Evolutionary conservation across 345 rosid species (phyloP).

Genomic region (Corchorus olitorius): DNA sequence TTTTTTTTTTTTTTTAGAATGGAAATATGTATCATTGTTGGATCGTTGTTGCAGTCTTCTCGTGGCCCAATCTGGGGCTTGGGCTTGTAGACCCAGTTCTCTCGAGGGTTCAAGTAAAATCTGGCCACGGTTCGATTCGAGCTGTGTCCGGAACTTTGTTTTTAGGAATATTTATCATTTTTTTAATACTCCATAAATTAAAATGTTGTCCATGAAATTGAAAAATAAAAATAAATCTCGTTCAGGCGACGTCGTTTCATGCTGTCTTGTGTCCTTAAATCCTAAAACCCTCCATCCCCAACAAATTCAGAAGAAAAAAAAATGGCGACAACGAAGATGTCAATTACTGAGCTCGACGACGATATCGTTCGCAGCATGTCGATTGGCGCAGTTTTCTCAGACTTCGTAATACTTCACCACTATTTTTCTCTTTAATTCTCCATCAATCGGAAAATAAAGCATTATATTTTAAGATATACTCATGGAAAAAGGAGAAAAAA

Average conservation of each 20-base stretch:
- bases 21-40: no score
- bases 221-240: no score
- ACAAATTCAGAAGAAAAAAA: neutral
- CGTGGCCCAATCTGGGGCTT: no score
- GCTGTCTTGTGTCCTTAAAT: neutral
- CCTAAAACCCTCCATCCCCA: slow-evolving; percentile 14
- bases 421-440: neutral
- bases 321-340: slow-evolving; percentile 30
- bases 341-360: slow-evolving; percentile 73
- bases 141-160: no score
- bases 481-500: neutral
- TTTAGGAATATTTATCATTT: no score
- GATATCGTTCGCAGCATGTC: slow-evolving; percentile 78
- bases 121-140: no score
- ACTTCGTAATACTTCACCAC: slow-evolving; percentile 57
- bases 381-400: slow-evolving; percentile 92
- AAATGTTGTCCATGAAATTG: no score
- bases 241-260: neutral
- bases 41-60: no score
- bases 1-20: no score
- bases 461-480: neutral
- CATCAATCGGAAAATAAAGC: neutral
- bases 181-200: no score
- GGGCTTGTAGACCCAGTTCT: no score
- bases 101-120: no score